Evolutionary conservation across 139 green algal species (phyloP).

Genomic region (Desmodesmus armatus): DNA sequence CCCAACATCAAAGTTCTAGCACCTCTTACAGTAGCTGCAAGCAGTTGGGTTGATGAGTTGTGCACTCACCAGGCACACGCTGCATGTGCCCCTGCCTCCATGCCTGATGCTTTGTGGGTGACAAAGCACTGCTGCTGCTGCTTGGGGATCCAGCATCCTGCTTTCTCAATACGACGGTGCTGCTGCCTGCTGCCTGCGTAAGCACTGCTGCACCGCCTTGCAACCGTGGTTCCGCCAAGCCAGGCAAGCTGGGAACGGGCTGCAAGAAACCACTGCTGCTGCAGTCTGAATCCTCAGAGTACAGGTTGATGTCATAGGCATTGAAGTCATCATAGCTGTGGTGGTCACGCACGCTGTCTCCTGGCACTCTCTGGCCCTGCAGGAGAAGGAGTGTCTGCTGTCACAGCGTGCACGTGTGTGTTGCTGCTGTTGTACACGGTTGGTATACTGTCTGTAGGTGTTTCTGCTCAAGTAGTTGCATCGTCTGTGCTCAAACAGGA

Average conservation of each 20-base stretch:
- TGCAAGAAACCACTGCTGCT: conserved; percentile 23
- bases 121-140: neutral
- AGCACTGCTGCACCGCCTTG: neutral
- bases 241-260: conserved; percentile 6
- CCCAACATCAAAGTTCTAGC: neutral
- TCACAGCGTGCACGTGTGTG: no score
- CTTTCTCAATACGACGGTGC: neutral
- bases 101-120: neutral
- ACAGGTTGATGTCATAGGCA: neutral
- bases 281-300: neutral
- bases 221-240: neutral
- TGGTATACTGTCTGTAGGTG: no score
- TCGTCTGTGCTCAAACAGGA: no score
- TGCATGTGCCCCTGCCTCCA: neutral
- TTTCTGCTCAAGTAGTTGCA: no score
- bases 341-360: neutral
- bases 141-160: neutral
- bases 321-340: neutral
- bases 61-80: neutral
- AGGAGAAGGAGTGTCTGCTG: neutral
- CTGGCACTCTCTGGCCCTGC: conserved; percentile 2
- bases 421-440: no score
- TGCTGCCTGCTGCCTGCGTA: neutral
- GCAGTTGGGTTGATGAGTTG: neutral
- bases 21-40: neutral